These are phyloP conservation scores for Dendrocalamus latiflorus DNA, from an alignment of 202 grass and related monocot genomes.

Conservation along the genomic window DNA sequence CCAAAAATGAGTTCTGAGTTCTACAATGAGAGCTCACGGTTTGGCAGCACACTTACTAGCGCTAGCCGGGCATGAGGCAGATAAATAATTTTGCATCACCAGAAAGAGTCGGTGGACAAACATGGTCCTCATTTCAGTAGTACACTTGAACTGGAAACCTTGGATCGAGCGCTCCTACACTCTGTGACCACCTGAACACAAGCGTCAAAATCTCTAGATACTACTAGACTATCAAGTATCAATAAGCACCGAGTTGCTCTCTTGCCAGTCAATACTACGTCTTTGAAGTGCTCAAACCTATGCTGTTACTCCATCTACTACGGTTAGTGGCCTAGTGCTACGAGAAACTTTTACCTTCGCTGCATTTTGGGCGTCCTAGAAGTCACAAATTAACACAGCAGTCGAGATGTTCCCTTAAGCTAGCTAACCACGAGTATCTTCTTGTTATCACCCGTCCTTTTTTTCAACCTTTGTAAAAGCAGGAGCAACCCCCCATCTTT, in stretches of 20 bases:
- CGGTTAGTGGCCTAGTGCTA: too few relatives aligned
- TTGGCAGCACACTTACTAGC: too few relatives aligned
- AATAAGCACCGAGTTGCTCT: neutral
- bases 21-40: too few relatives aligned
- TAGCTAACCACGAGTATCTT: neutral
- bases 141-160: too few relatives aligned
- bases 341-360: neutral
- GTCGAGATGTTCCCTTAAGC: neutral
- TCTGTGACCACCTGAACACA: neutral
- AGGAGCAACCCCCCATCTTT: neutral
- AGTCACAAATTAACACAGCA: constrained; percentile 5
- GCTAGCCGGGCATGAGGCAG: neutral
- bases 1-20: too few relatives aligned
- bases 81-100: neutral
- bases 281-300: neutral
- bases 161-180: neutral
- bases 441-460: neutral
- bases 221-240: neutral
- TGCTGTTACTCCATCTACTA: neutral
- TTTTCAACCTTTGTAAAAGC: neutral
- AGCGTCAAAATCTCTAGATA: neutral
- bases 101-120: neutral
- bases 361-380: constrained; percentile 34
- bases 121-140: too few relatives aligned
- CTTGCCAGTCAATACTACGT: neutral